Evolutionary conservation across 345 rosid species (phyloP), one percentile per base, ranked within the genome.

Genomic region (Brassica cretica): DNA sequence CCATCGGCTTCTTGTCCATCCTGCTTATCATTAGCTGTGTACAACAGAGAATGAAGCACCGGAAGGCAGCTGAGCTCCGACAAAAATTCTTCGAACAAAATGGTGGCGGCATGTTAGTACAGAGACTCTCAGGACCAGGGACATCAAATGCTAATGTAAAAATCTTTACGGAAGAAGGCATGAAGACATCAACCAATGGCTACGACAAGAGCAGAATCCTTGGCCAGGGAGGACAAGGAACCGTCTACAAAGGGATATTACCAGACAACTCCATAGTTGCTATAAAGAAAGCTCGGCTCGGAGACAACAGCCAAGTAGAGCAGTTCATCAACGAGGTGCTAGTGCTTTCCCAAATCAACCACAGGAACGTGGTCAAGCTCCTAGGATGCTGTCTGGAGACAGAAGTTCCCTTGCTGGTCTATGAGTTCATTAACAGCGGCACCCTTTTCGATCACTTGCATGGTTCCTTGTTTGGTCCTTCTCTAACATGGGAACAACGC

Each of bases 261-360:
- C 41, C 77, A 0, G 82, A 83, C 11, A 68, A 69, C 5, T 77
- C 74, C 2, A 7, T 61, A 49, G 79, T 80, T 18, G 85, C 85
- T 1, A 80, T 83, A 37, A 83, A 83, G 76, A 83, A 83, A 5
- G 74, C 81, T 8, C 64, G 76, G 1, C 73, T 83, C n/a, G 79
- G 80, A 27, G 81, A 83, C 39, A 8, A 0, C 19, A 80, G 76
- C 35, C 81, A 76, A 76, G 80, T 83, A 4, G 83, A 69, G 64
- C 83, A 83, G 63, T 83, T 83, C 71, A 73, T 80, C 64, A 80
- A 83, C 7, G 88, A 88, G 60, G 82, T 88, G 21, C 25, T 74
- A 0, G 84, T 88, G 2, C 83, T 88, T 2, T 85, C 87, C 1
- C 85, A 84, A 65, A 84, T 87, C 68, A 84, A 87, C 64, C 89